A percentile compares a stretch with the other conserved stretches of the same genome.
phyloP scores from a whole-genome alignment of 208 protist species.

The Tritrichomonas foetus region DNA sequence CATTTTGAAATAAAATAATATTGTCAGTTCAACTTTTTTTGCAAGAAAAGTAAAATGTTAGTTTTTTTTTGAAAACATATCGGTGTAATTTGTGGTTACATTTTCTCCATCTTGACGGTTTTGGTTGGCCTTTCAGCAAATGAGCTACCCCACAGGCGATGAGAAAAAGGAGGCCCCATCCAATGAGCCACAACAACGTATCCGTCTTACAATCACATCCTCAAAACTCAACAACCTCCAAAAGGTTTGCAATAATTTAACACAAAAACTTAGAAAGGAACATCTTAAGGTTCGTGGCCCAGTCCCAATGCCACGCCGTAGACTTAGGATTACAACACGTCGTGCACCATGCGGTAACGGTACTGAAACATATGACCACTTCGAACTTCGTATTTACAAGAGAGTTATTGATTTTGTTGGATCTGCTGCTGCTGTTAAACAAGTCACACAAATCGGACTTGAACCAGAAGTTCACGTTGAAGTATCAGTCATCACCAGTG shows the following conservation, averaged over 20 bases:
- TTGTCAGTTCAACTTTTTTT: no score
- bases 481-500: slow-evolving; percentile 35
- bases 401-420: slow-evolving; percentile 26
- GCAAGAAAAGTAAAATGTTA: no score
- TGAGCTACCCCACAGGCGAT: neutral
- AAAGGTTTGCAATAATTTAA: neutral
- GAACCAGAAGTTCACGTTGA: slow-evolving; percentile 23
- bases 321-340: slow-evolving; percentile 40
- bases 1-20: no score
- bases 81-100: no score
- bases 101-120: no score
- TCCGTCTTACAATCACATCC: slow-evolving; percentile 32
- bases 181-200: neutral
- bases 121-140: no score
- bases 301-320: neutral
- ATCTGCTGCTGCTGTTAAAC: slow-evolving; percentile 7
- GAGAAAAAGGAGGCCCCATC: neutral
- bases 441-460: slow-evolving; percentile 40
- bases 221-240: slow-evolving; percentile 9
- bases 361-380: slow-evolving; percentile 42
- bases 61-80: no score
- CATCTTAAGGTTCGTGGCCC: slow-evolving; percentile 28
- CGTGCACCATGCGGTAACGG: no score
- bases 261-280: neutral
- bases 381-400: slow-evolving; percentile 35